Base-by-base conservation (phyloP, 306 rosid genomes). In the Castanopsis chinensis region DNA sequence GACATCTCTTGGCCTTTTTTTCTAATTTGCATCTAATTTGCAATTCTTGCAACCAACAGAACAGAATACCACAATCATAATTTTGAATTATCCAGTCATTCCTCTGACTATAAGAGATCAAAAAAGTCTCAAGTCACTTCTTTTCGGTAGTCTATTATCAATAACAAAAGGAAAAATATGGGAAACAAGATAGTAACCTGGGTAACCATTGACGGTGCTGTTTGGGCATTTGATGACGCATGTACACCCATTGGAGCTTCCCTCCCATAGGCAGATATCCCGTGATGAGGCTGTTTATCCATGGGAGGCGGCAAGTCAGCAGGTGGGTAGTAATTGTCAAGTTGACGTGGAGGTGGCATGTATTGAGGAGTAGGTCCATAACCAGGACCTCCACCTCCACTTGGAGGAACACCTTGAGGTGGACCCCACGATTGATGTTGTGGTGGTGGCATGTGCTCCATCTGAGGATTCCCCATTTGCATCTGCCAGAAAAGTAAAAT, bases 241-340 rank as follows among this genome's bases (percentile, higher is more conserved):
- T 88, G 98, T 79, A 77, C 86, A 71, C 96, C 90, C 74, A 88
- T 37, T 25, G 96, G 89, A 79, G 88, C 89, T 74, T 96, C 99
- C 78, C 97, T 90, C 73, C 98, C 97, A 83, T 93, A 96, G 59
- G 97, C 94, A 65, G 98, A 91, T 79, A 96, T 93, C 76, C 99
- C 99, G 69, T 96, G 98, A 85, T 96, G 98, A 72, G 97, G 96
- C 79, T 89, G 99, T 80, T 85, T 93, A 72, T 96, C 97, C 85
- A 93, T 85, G 25, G 95, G 88, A 52, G 94, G 89, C 15, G 94
- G 91, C 83, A 91, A 70, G 55, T 93, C 98, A 56, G 90, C 85
- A 32, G 92, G 90, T 64, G 86, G 90, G 82, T 93, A 96, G 85
- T 89, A 96, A 85, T 79, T 91, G 72, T 93, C 99, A 51, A 55